phyloP scores from a whole-genome alignment of 2,329 filamentous ascomycete genomes.

The Gnomoniopsis sp. region DNA sequence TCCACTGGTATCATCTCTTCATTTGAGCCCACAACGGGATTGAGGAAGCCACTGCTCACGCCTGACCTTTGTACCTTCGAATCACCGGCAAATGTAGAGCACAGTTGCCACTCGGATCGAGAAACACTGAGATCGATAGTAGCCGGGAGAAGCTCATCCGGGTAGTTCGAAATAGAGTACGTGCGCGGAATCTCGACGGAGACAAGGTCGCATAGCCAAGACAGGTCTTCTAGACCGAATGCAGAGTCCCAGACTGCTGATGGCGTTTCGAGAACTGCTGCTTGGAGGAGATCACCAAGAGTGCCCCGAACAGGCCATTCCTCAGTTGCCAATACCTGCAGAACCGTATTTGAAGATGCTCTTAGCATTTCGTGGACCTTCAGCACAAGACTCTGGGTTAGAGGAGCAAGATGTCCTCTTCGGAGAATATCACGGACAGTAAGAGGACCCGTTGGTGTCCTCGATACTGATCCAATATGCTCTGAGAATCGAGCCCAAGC shows the following conservation, averaged over 20 bases:
- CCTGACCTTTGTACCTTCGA: constrained; percentile 36
- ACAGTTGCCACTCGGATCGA: constrained; percentile 47
- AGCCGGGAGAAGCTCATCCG: constrained; percentile 46
- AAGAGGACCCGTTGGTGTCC: constrained; percentile 28
- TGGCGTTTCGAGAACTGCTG: constrained; percentile 44
- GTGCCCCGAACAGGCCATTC: constrained; percentile 51
- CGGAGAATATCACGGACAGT: constrained; percentile 47
- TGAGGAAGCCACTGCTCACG: constrained; percentile 53
- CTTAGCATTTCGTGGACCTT: constrained; percentile 45
- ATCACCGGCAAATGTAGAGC: constrained; percentile 35
- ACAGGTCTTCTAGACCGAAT: constrained; percentile 40
- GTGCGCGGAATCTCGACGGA: constrained; percentile 48
- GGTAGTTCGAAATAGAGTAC: constrained; percentile 50
- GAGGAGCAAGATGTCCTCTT: constrained; percentile 47
- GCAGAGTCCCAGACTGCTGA: constrained; percentile 48
- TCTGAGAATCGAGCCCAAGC: constrained; percentile 46
- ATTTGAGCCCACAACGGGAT: constrained; percentile 37
- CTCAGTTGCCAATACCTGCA: constrained; percentile 45
- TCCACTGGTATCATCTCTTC: constrained; percentile 37
- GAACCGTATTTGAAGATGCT: constrained; percentile 46
- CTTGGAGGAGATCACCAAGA: constrained; percentile 47
- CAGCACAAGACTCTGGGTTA: constrained; percentile 48
- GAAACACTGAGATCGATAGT: constrained; percentile 51
- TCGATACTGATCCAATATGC: constrained; percentile 40
- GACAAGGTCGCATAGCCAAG: constrained; percentile 45